phyloP scores from a whole-genome alignment of 495 filamentous ascomycete species.

The Echria macrotheca region DNA sequence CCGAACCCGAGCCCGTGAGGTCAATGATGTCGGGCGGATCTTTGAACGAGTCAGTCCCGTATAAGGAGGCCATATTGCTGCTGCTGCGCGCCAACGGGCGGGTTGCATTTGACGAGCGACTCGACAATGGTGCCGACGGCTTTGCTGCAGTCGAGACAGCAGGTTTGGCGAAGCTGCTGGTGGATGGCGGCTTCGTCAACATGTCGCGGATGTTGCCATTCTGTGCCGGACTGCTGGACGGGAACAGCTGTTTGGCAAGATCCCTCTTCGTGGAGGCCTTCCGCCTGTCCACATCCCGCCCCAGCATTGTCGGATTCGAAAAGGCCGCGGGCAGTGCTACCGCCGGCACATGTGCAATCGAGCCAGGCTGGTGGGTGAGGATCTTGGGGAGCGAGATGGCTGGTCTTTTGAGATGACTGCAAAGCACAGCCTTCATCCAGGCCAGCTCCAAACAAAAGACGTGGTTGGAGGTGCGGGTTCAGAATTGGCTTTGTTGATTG shows the following conservation, averaged over 20 bases:
- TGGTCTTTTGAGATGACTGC: constrained; percentile 21
- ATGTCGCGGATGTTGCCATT: constrained; percentile 29
- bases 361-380: not conserved
- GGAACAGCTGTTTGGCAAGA: constrained; percentile 44
- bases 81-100: too few relatives aligned
- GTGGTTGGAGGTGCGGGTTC: not conserved
- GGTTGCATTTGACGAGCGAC: too few relatives aligned
- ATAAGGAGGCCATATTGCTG: too few relatives aligned
- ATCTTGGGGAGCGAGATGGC: constrained; percentile 13
- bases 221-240: constrained; percentile 43
- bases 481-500: not conserved
- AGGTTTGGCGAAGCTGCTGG: too few relatives aligned
- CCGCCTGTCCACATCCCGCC: constrained; percentile 14
- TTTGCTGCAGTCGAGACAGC: too few relatives aligned
- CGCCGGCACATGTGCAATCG: constrained; percentile 11
- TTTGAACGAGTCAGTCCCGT: constrained; percentile 40
- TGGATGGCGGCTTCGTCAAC: constrained; percentile 19
- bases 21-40: constrained; percentile 25
- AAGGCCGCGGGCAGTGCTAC: constrained; percentile 1
- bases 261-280: constrained; percentile 15
- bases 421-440: constrained; percentile 29
- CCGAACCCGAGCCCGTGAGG: constrained; percentile 10
- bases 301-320: constrained; percentile 19
- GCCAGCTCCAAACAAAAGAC: constrained; percentile 2
- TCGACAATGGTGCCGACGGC: too few relatives aligned